Evolutionary conservation across 805 yeast genomes (phyloP), one percentile per base, ranked within the genome.

Genomic region (Debaryomyces maramus): DNA sequence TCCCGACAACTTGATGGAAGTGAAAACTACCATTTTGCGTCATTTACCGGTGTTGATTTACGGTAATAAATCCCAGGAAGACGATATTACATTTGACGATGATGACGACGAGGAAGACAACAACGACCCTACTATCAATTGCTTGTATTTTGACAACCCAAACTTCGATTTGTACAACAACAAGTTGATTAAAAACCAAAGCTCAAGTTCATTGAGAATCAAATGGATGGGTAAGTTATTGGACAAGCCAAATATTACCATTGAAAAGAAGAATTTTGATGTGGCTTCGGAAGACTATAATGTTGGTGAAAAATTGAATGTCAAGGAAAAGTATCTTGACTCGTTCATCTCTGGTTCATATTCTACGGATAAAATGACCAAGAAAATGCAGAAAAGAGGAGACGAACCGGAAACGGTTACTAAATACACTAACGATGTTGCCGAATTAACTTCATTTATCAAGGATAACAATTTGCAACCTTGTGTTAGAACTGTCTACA

Each of bases 1-100:
- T 61, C 90, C 91, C n/a, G 99, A 93, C 32, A 59, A 60, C 42
- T 62, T 93, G 59, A 90, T 91, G 97, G 98, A 91, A 67, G 96
- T 90, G 40, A 91, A 91, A 69, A 88, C 98, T n/a, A 81, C 89
- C 44, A 87, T 91, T 49, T 77, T 91, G 58, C 84, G 98, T 61
- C 95, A 88, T 55, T 77, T 91, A 50, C 99, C 99, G 1, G 95
- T 90, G 5, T 74, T 91, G 46, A 85, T 91, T 34, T 93, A 89
- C 56, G 73, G 62, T 34, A 68, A 68, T 38, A 71, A 70, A 34
- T 77, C 69, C 33, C 80, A 74, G 41, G 73, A 63, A 39, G 75
- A 75, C 18, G 63, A 60, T 24, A 7, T 24, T n/a, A n/a, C 13
- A 15, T 67, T 63, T 17, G 67, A 59, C 23, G 65, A 60, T 13